Percentiles rank a stretch among this genome's conserved stretches.
Conservation (phyloP, 768 basidiomycete genomes). For the Coprinopsis cinerea region DNA sequence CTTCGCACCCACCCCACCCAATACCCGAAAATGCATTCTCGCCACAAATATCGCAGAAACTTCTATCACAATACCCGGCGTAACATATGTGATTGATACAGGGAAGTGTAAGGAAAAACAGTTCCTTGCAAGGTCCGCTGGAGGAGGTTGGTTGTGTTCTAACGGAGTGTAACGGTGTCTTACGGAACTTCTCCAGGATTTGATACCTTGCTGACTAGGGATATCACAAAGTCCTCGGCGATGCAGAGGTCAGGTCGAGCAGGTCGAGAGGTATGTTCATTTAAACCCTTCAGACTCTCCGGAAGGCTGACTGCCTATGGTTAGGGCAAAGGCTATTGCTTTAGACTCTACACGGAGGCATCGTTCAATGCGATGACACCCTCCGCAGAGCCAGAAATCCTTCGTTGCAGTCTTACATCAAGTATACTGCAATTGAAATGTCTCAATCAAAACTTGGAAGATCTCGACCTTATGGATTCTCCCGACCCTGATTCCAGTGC, state of each 20-base stretch:
- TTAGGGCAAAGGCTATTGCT: constrained; percentile 81
- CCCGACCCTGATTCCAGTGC: constrained; percentile 72
- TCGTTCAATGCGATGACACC: constrained; percentile 61
- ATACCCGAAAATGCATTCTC: constrained; percentile 85
- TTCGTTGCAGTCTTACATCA: constrained; percentile 77
- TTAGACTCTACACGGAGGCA: constrained; percentile 85
- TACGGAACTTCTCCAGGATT: constrained; percentile 51
- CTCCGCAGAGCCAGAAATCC: constrained; percentile 83
- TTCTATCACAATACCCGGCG: constrained; percentile 93
- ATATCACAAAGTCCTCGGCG: constrained; percentile 87
- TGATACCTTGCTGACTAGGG: constrained; percentile 76
- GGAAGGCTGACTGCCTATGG: too few relatives aligned
- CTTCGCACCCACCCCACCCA: constrained; percentile 59
- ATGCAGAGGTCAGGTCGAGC: constrained; percentile 95
- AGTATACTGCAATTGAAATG: constrained; percentile 84
- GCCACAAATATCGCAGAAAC: constrained; percentile 99
- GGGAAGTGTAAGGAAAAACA: constrained; percentile 96
- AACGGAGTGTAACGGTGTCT: background rate
- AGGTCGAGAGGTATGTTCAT: constrained; percentile 79
- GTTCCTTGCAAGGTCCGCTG: constrained; percentile 62
- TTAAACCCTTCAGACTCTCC: too few relatives aligned
- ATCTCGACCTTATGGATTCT: constrained; percentile 84
- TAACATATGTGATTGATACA: constrained; percentile 93
- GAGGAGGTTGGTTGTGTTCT: constrained; percentile 46
- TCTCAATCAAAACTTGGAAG: constrained; percentile 72